These are phyloP conservation scores for Paecilomyces dactylethromorphus DNA, from an alignment of 2,329 filamentous ascomycete genomes.

Conservation along the genomic window DNA sequence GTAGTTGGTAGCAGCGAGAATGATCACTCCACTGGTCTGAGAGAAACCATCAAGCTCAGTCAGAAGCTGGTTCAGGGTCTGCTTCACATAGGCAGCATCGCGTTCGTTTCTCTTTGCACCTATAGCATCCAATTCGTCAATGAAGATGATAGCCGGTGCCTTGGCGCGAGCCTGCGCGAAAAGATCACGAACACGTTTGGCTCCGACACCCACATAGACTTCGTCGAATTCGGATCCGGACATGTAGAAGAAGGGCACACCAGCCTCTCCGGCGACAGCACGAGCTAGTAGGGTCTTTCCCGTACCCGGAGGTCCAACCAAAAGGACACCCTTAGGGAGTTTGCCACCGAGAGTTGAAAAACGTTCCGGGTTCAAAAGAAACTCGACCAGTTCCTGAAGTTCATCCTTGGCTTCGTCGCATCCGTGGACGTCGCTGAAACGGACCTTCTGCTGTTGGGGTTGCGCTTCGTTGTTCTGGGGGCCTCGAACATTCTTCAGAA, in stretches of 20 bases:
- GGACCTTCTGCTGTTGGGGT: constrained; percentile 83
- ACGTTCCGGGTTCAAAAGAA: constrained; percentile 84
- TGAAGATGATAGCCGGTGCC: constrained; percentile 89
- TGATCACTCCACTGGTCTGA: constrained; percentile 88
- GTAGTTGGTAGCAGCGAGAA: constrained; percentile 94
- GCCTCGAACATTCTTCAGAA: constrained; percentile 71
- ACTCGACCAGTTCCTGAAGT: constrained; percentile 92
- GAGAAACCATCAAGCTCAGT: constrained; percentile 97
- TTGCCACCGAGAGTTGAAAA: constrained; percentile 94
- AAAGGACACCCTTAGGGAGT: constrained; percentile 89
- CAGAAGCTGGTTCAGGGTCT: constrained; percentile 93
- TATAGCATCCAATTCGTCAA: constrained; percentile 90
- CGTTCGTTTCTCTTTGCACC: constrained; percentile 88
- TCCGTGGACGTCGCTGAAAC: constrained; percentile 90
- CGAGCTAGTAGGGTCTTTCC: constrained; percentile 94
- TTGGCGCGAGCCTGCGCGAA: constrained; percentile 77
- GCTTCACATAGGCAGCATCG: constrained; percentile 92
- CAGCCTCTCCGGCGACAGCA: constrained; percentile 92
- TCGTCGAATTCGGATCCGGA: constrained; percentile 98
- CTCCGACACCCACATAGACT: constrained; percentile 93
- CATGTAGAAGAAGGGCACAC: constrained; percentile 99
- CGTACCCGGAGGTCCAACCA: constrained; percentile 92
- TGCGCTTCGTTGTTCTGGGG: constrained; percentile 75
- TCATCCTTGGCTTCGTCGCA: constrained; percentile 99
- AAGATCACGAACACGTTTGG: constrained; percentile 92